These are phyloP conservation scores for Theileria annulata DNA, from an alignment of 169 alveolate genomes.

Conservation along the genomic window DNA sequence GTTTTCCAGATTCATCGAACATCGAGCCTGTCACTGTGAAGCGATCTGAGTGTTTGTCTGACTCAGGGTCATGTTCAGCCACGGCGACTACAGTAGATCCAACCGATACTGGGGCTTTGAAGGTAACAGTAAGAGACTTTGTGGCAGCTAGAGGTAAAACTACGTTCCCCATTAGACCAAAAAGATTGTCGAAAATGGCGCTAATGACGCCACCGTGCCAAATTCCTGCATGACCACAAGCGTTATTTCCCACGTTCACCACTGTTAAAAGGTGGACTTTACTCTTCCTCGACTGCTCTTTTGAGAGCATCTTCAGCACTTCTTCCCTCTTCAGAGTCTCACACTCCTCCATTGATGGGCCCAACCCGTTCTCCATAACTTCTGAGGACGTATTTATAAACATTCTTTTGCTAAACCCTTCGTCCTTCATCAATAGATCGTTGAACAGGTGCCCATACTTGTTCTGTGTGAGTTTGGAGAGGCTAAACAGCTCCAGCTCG, in stretches of 20 bases:
- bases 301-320: slow-evolving; percentile 22
- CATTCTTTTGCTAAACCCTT: slow-evolving; percentile 40
- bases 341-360: slow-evolving; percentile 3
- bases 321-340: slow-evolving; percentile 22
- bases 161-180: slow-evolving; percentile 57
- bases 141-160: slow-evolving; percentile 59
- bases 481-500: slow-evolving; percentile 17
- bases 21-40: slow-evolving; percentile 51
- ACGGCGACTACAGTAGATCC: slow-evolving; percentile 53
- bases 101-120: slow-evolving; percentile 58
- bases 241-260: slow-evolving; percentile 58
- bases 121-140: slow-evolving; percentile 57
- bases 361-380: neutral
- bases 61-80: slow-evolving; percentile 53
- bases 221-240: slow-evolving; percentile 67
- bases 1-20: slow-evolving; percentile 42
- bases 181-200: slow-evolving; percentile 64
- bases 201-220: slow-evolving; percentile 73
- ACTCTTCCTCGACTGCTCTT: slow-evolving; percentile 16
- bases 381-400: slow-evolving; percentile 38
- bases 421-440: slow-evolving; percentile 44
- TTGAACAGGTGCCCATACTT: slow-evolving; percentile 62
- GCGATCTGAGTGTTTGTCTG: slow-evolving; percentile 26
- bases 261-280: slow-evolving; percentile 35
- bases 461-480: slow-evolving; percentile 36